phyloP scores from a whole-genome alignment of 495 filamentous ascomycete species.

The Umbilicaria muhlenbergii region DNA sequence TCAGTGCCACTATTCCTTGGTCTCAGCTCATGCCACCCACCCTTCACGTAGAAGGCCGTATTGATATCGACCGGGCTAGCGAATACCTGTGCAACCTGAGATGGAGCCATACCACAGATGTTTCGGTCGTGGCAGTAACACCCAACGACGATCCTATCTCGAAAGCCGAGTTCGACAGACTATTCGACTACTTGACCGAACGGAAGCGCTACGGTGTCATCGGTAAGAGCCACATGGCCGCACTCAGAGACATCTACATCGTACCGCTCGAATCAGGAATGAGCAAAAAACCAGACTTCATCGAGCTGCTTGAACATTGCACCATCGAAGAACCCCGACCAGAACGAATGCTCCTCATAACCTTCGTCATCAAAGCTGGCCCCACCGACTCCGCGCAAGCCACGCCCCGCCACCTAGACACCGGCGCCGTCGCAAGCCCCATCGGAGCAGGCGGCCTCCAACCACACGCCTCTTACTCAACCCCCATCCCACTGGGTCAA shows the following conservation, averaged over 20 bases:
- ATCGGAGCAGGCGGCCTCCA: constrained; percentile 25
- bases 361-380: constrained; percentile 55
- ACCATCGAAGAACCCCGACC: constrained; percentile 46
- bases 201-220: constrained; percentile 73
- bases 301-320: constrained; percentile 61
- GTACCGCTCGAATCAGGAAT: constrained; percentile 51
- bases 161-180: constrained; percentile 40
- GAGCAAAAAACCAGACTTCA: constrained; percentile 48
- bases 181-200: constrained; percentile 65
- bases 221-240: constrained; percentile 47
- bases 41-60: constrained; percentile 68
- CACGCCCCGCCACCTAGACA: constrained; percentile 25
- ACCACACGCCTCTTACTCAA: constrained; percentile 20
- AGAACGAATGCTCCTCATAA: constrained; percentile 57
- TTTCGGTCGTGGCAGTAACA: constrained; percentile 51
- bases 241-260: constrained; percentile 65
- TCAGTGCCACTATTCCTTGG: constrained; percentile 47
- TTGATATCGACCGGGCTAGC: constrained; percentile 62
- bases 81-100: constrained; percentile 76
- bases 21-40: constrained; percentile 49
- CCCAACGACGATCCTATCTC: constrained; percentile 36
- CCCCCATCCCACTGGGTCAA: constrained; percentile 14
- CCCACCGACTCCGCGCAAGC: constrained; percentile 29
- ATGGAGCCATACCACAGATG: constrained; percentile 56
- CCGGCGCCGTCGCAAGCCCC: constrained; percentile 25